phyloP scores from a whole-genome alignment of 2,329 filamentous ascomycete genomes.

The Aspergillus ochraceus region DNA sequence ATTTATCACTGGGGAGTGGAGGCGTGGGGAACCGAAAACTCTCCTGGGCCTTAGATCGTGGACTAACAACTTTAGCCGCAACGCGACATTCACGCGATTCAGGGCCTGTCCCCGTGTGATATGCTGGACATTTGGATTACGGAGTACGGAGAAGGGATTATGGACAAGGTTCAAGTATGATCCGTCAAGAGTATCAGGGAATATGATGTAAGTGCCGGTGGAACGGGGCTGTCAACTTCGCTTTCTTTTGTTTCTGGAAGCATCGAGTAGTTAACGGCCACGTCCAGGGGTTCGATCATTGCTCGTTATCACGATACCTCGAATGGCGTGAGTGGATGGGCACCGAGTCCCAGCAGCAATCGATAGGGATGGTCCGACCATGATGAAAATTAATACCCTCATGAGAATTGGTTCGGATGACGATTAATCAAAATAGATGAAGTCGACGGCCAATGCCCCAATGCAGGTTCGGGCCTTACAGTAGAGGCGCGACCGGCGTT shows the following conservation, averaged over 20 bases:
- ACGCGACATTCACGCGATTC: constrained; percentile 4
- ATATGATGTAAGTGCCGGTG: constrained; percentile 12
- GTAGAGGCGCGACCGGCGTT: too few species aligned
- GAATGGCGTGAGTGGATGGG: too few species aligned
- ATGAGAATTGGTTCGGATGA: too few species aligned
- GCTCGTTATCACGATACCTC: too few species aligned
- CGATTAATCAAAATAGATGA: not conserved
- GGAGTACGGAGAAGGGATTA: not conserved
- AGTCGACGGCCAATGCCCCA: too few species aligned
- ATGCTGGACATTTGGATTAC: not conserved
- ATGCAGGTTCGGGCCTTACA: not conserved
- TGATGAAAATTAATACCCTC: too few species aligned
- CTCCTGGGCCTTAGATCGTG: constrained; percentile 2
- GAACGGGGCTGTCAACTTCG: constrained; percentile 9
- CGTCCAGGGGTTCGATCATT: too few species aligned
- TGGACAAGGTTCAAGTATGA: not conserved
- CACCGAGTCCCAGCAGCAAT: too few species aligned
- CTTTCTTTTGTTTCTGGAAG: constrained; percentile 9
- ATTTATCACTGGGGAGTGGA: constrained; percentile 17
- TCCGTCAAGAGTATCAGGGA: not conserved
- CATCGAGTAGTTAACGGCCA: not conserved
- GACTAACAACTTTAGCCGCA: constrained; percentile 4
- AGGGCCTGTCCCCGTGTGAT: not conserved
- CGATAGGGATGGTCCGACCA: too few species aligned
- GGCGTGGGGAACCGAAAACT: constrained; percentile 18